Evolutionary conservation across 1,284 basidiomycete genomes (phyloP).

Genomic region (Termitomyces sp.): DNA sequence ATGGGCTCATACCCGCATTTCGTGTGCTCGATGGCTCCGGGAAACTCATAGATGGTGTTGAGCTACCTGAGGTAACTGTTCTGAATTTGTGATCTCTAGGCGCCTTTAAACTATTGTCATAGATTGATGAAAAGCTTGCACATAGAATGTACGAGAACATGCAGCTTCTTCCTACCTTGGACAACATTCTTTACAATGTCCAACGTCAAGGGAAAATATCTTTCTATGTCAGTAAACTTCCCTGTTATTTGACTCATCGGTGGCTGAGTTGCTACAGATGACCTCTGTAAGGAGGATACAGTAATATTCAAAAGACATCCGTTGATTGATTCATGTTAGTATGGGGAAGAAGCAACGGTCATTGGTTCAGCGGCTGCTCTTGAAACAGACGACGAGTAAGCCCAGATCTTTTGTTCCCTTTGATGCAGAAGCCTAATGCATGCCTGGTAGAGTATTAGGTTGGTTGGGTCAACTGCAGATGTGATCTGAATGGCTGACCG

Average conservation of each 20-base stretch:
- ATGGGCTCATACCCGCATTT: conserved; percentile 73
- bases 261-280: conserved; percentile 45
- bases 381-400: conserved; percentile 81
- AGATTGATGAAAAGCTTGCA: conserved; percentile 75
- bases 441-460: conserved; percentile 52
- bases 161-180: conserved; percentile 80
- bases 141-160: conserved; percentile 78
- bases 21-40: conserved; percentile 78
- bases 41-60: conserved; percentile 63
- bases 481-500: background rate
- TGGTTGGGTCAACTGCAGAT: conserved; percentile 15
- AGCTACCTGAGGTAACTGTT: conserved; percentile 60
- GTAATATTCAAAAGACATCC: background rate
- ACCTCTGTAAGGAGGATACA: conserved; percentile 56
- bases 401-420: conserved; percentile 14
- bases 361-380: conserved; percentile 88
- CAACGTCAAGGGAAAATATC: conserved; percentile 93
- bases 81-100: background rate
- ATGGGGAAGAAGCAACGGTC: conserved; percentile 91
- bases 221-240: conserved; percentile 69
- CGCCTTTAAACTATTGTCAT: background rate
- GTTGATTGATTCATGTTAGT: conserved; percentile 33
- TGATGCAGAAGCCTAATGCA: conserved; percentile 3
- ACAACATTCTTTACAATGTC: conserved; percentile 87
- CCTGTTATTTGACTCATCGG: conserved; percentile 1